Conservation (phyloP, 257 asterid species). For the Solanum lignicaule region DNA sequence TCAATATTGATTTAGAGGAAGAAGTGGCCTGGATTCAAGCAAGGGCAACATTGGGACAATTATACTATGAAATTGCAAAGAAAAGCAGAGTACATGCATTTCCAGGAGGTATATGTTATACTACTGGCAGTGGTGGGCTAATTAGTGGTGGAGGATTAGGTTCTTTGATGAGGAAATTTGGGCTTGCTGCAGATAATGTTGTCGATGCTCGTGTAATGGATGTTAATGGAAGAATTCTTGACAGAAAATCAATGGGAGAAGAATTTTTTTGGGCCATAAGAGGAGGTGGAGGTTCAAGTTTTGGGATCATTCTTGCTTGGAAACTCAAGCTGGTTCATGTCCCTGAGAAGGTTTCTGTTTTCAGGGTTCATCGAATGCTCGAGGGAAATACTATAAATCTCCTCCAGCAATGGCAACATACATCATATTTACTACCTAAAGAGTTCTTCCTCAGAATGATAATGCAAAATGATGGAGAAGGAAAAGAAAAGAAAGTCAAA, state of each 20-base stretch:
- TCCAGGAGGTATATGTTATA: conserved; percentile 15
- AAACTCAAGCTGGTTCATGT: conserved; percentile 20
- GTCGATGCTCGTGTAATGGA: conserved; percentile 8
- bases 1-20: neutral
- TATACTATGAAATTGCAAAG: conserved; percentile 12
- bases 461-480: neutral
- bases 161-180: conserved; percentile 19
- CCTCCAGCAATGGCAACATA: conserved; percentile 20
- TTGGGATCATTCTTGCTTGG: conserved; percentile 23
- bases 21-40: conserved; percentile 23
- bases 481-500: neutral
- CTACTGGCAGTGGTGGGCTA: conserved; percentile 23
- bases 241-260: neutral
- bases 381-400: neutral
- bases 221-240: neutral
- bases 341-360: conserved; percentile 9
- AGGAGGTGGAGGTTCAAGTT: neutral
- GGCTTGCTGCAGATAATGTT: conserved; percentile 22
- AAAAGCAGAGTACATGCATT: conserved; percentile 22
- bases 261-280: neutral
- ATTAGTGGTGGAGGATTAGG: conserved; percentile 28
- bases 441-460: conserved; percentile 14
- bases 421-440: neutral
- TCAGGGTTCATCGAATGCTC: conserved; percentile 2
- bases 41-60: conserved; percentile 17